Evolutionary conservation across 768 basidiomycete genomes (phyloP).

Genomic region (Pleurotus sapidus): DNA sequence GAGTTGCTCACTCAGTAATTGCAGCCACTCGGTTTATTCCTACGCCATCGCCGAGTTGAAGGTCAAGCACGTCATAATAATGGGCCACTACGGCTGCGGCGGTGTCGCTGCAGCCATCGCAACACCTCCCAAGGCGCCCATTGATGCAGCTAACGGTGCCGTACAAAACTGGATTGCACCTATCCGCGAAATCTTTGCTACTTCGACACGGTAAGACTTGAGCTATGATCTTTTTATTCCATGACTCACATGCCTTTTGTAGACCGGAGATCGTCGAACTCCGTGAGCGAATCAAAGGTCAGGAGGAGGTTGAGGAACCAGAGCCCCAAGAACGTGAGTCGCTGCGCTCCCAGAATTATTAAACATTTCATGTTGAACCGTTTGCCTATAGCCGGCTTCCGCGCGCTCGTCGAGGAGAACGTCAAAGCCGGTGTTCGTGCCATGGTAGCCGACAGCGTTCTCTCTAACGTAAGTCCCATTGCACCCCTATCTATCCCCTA

Average conservation of each 20-base stretch:
- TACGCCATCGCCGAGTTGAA: slow-evolving; percentile 33
- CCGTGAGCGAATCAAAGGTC: slow-evolving; percentile 19
- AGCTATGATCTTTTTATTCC: not conserved
- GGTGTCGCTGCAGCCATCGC: slow-evolving; percentile 37
- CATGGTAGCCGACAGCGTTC: slow-evolving; percentile 15
- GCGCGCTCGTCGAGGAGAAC: slow-evolving; percentile 43
- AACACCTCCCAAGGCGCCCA: slow-evolving; percentile 15
- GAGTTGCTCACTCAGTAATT: not conserved
- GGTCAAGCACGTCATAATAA: slow-evolving; percentile 38
- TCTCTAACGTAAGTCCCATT: slow-evolving; percentile 15
- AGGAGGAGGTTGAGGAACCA: slow-evolving; percentile 19
- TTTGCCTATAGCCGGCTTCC: slow-evolving; percentile 30
- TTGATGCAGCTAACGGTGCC: slow-evolving; percentile 26
- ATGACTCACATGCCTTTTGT: not conserved
- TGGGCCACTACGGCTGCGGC: slow-evolving; percentile 44
- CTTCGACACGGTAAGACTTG: slow-evolving; percentile 26
- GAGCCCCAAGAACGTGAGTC: slow-evolving; percentile 28
- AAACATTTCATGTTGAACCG: not conserved
- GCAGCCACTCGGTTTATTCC: slow-evolving; percentile 31
- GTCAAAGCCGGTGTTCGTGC: slow-evolving; percentile 26
- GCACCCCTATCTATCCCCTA: not conserved
- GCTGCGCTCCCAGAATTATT: not conserved
- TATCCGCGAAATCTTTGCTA: slow-evolving; percentile 33
- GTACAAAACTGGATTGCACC: slow-evolving; percentile 40
- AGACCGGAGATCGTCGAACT: slow-evolving; percentile 34